phyloP scores from a whole-genome alignment of 2,329 filamentous ascomycete genomes.

The Talaromyces piceae region DNA sequence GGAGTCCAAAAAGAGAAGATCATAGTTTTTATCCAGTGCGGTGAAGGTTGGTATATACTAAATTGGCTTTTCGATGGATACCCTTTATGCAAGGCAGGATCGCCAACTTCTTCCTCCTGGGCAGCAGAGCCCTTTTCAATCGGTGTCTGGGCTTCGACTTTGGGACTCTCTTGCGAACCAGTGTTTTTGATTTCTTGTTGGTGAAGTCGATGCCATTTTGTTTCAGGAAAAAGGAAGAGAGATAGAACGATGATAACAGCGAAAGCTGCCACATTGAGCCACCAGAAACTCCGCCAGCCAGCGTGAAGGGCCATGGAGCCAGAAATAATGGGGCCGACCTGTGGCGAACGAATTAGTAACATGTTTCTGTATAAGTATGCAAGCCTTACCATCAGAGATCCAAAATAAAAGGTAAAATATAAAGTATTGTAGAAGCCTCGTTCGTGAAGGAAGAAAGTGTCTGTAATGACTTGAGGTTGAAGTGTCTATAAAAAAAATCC shows the following conservation, averaged over 20 bases:
- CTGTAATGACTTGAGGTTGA: conserved; percentile 56
- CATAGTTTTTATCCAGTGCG: conserved; percentile 38
- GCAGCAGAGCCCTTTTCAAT: not conserved
- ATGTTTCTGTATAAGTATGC: not conserved
- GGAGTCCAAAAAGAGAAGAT: conserved; percentile 52
- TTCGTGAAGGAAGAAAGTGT: conserved; percentile 59
- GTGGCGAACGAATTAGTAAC: conserved; percentile 14
- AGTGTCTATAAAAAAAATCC: conserved; percentile 36
- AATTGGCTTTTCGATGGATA: conserved; percentile 51
- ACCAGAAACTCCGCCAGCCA: conserved; percentile 59
- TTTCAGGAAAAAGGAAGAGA: conserved; percentile 57
- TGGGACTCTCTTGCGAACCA: not conserved
- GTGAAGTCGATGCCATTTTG: conserved; percentile 48
- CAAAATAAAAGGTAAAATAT: conserved; percentile 58
- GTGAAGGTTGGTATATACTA: conserved; percentile 44
- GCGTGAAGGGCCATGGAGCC: conserved; percentile 53
- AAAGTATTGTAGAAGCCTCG: conserved; percentile 55
- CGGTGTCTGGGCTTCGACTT: not conserved
- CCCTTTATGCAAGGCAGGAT: conserved; percentile 44
- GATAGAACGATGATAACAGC: conserved; percentile 44
- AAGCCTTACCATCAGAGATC: conserved; percentile 33
- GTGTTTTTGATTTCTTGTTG: conserved; percentile 15
- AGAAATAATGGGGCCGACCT: conserved; percentile 50
- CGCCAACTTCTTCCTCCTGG: conserved; percentile 4
- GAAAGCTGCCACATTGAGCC: conserved; percentile 54